A percentile compares a stretch with the other conserved stretches of the same genome.
phyloP scores from a whole-genome alignment of 306 rosid genomes.

The Gleditsia sinensis region DNA sequence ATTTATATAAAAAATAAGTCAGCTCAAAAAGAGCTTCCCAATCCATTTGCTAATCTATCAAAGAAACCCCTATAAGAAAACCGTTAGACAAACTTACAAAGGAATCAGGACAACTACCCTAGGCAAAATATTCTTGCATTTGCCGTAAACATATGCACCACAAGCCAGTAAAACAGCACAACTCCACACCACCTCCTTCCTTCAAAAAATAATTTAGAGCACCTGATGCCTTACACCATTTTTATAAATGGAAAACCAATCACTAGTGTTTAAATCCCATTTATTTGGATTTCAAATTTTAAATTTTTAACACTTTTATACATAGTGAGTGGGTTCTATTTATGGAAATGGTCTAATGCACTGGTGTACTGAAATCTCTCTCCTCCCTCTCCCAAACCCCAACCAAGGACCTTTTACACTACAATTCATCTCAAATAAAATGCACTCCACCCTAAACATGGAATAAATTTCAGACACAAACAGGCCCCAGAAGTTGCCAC shows the following conservation, averaged over 20 bases:
- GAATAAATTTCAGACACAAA: conserved; percentile 1
- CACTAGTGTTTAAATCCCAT: background rate
- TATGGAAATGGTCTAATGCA: background rate
- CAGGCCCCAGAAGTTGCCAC: conserved; percentile 26
- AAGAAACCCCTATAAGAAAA: conserved; percentile 2
- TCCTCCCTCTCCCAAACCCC: background rate
- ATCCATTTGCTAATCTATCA: background rate
- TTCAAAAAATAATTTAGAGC: background rate
- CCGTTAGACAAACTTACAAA: no score
- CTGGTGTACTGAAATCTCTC: background rate
- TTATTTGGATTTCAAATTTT: background rate
- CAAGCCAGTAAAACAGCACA: conserved; percentile 2
- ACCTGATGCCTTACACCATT: background rate
- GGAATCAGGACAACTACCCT: background rate
- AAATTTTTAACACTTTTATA: background rate
- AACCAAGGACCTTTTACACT: background rate
- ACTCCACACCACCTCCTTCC: conserved; percentile 2
- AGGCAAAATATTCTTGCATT: background rate
- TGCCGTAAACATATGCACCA: background rate
- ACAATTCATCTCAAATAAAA: conserved; percentile 11
- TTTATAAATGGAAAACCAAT: background rate
- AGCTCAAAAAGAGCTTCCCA: background rate
- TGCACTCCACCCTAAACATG: conserved; percentile 3
- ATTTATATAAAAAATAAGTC: background rate
- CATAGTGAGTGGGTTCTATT: background rate